These are phyloP conservation scores for Canavalia ensiformis DNA, from an alignment of 306 rosid species.

Conservation along the genomic window DNA sequence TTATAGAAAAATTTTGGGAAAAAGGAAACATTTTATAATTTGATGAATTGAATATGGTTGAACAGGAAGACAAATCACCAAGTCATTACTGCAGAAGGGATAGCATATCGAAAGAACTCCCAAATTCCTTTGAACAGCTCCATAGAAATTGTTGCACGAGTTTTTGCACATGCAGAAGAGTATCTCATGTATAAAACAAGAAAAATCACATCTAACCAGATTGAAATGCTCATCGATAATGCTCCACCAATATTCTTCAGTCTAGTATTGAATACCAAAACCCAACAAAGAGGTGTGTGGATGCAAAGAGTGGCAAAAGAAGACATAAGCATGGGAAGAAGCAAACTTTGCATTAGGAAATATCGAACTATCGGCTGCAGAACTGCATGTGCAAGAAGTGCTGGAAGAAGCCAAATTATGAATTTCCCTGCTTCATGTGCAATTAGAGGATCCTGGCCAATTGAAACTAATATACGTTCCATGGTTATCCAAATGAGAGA, in stretches of 20 bases:
- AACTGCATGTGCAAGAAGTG: conserved; percentile 72
- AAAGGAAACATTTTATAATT: not conserved
- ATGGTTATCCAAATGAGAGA: conserved; percentile 69
- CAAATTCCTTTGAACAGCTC: conserved; percentile 62
- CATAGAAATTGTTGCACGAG: conserved; percentile 62
- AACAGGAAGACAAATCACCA: conserved; percentile 58
- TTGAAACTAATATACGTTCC: conserved; percentile 60
- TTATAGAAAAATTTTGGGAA: not conserved
- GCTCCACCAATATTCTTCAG: conserved; percentile 73
- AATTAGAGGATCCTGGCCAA: conserved; percentile 87
- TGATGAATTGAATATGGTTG: not conserved
- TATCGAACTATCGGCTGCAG: conserved; percentile 73
- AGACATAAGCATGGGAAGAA: conserved; percentile 66
- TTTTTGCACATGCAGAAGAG: conserved; percentile 63
- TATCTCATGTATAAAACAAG: conserved; percentile 65
- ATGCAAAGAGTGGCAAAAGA: conserved; percentile 56
- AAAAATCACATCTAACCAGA: conserved; percentile 72
- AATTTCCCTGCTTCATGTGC: conserved; percentile 74
- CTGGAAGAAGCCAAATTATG: conserved; percentile 72
- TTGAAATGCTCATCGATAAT: conserved; percentile 68
- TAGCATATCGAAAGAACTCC: conserved; percentile 65
- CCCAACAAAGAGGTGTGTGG: conserved; percentile 76
- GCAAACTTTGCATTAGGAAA: conserved; percentile 76
- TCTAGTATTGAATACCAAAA: conserved; percentile 68
- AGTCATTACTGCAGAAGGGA: conserved; percentile 81